Conservation (phyloP, 2,329 filamentous ascomycete genomes). For the Fusarium virguliforme region DNA sequence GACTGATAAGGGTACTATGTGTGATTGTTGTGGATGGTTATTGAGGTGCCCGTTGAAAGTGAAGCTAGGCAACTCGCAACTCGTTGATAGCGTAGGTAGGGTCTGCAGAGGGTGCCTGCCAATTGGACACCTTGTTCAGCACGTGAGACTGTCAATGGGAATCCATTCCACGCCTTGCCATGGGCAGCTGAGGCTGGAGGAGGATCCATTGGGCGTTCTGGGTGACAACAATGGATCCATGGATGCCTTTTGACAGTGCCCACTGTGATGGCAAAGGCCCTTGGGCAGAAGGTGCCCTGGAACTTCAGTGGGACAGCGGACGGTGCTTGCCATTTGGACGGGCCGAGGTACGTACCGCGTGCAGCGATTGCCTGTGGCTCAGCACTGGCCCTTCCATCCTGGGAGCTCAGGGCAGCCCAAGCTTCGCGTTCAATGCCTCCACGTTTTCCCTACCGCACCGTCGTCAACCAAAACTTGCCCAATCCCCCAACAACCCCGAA, state of each 20-base stretch:
- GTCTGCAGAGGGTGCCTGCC: background rate
- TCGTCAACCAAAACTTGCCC: conserved; percentile 53
- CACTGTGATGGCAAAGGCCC: conserved; percentile 1
- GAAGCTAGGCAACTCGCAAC: conserved; percentile 2
- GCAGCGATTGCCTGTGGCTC: conserved; percentile 13
- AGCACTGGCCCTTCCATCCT: conserved; percentile 21
- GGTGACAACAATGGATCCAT: conserved; percentile 12
- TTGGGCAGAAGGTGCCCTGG: background rate
- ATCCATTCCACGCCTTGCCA: conserved; percentile 18
- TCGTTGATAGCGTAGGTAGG: background rate
- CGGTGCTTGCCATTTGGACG: conserved; percentile 9
- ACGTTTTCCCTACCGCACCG: conserved; percentile 51
- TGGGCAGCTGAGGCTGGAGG: background rate
- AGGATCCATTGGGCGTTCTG: conserved; percentile 25
- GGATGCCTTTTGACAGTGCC: background rate
- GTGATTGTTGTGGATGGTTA: background rate
- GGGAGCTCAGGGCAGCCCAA: conserved; percentile 16
- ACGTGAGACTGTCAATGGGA: conserved; percentile 18
- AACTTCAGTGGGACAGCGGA: conserved; percentile 11
- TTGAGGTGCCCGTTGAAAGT: conserved; percentile 1
- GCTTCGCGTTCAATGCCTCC: conserved; percentile 49
- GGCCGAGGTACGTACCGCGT: conserved; percentile 26
- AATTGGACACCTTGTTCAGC: background rate
- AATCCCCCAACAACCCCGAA: conserved; percentile 51
- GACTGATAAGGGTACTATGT: conserved; percentile 8